Base-by-base conservation (phyloP, 225 moss, liverwort and hornwort species). In the Marchantia polymorpha region DNA sequence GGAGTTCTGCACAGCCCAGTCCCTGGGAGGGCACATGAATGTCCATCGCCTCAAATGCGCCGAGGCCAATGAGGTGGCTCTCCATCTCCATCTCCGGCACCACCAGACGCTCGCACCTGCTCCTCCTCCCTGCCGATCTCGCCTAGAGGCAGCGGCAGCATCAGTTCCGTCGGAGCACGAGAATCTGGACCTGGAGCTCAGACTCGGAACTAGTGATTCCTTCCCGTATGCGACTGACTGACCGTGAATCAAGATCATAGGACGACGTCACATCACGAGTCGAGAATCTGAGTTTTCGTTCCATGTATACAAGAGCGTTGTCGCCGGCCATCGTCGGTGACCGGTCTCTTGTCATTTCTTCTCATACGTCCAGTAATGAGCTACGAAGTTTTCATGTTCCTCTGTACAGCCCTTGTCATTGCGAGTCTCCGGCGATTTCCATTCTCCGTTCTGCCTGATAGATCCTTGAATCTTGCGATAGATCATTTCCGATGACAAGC, bases 11-110 rank as follows among this genome's bases (percentile, higher is more conserved):
- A 90, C 91, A 3, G 93, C 91, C 1, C 93, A 93, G 70, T 90
- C 88, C 3, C 78, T 91, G 5, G 91, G 93, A 17, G 90, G 91
- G 0, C 93, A 91, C 82, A 93, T 93, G 91, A 90, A 93, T 63
- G 88, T 91, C 64, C 93, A 93, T 73, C 48, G 89, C 27, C 81
- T 85, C 13, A 91, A 93, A 85, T 83, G 91, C 0, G 89, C 88
- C 9, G 87, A 89, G 59, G 90, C 90, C 1, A 89, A 90, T 48
- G 86, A 88, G 64, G 74, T 90, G 64, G 92, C 92, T 1, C 86
- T 82, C 17, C 68, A 83, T 46, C 85, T 83, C 56, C 82, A 56
- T 56, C 77, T 74, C 2, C 77, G 83, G 19, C 73, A 82, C 25
- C 84, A 73, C 46, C 13, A 30, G 17, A 27, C 74, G 1, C 65